Base-by-base conservation (phyloP, 768 basidiomycete genomes). In the Cystofilobasidium bisporidii region DNA sequence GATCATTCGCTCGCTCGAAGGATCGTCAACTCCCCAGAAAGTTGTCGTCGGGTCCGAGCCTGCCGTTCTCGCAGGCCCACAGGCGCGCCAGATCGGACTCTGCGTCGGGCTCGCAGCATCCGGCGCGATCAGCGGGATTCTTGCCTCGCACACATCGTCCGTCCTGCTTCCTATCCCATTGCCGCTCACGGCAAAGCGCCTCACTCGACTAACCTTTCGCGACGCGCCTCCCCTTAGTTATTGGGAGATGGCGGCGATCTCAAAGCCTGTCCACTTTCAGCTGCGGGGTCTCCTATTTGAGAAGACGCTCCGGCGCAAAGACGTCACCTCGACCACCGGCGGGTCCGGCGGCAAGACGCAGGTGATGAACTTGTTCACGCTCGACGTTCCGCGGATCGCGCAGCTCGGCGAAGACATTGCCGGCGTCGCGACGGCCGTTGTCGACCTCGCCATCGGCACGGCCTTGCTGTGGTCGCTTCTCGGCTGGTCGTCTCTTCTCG, bases 391-490 rank as follows among this genome's bases (percentile, higher is more conserved):
- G 17, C 47, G 61, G 2, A 28, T 67, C 0, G 60, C 66, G 18
- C 36, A 50, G 2, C 48, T 67, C 41, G 61, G 60, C 0, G 47
- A 43, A 0, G 60, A 61, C 26, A n/a, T 24, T 9, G 53, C 60
- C 22, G 38, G 53, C 14, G 66, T 67, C 28, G 30, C 60, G 22
- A 59, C 60, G 9, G 66, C 66, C 24, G 6, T 67, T 41, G 53
- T 67, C 12, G 66, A 67, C 53, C 61, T 67, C 28, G 48, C 62
- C 22, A 53, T 67, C 40, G 66, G 66, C n/a, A 62, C 66, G 9
- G 56, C 38, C 15, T 48, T 67, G 20, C 61, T 67, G 12, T 61
- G 26, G 18, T 43, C 48, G 9, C 38, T 67, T 6, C 66, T 67
- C 45, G 66, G 66, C 5, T 48, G 36, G 15, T 67, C 66, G 12